Base-by-base conservation (phyloP, 169 alveolate genomes). In the Plasmodium relictum region DNA sequence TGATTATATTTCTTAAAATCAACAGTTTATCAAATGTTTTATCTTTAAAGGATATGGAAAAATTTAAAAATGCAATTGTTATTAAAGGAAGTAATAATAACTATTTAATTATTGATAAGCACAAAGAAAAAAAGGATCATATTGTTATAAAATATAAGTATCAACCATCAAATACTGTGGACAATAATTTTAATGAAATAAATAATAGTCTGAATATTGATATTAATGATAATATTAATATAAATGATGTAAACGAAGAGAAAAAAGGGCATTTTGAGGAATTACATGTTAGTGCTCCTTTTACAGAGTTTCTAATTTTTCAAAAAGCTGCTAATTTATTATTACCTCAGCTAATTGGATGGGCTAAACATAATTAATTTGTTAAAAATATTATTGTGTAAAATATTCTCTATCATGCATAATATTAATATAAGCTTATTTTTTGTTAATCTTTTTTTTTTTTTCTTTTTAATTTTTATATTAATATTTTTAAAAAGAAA, bases 301-400 rank as follows among this genome's bases (percentile, higher is more conserved):
- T 83, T 68, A 68, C 91, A 0, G 91, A 83, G 26, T 83, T 83
- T 68, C 61, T 50, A n/a, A 56, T 83, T 56, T 68, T 83, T 39
- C 91, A 83, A 52, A 83, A 83, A 42, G 91, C 91, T 66, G 73
- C 91, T 5, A 83, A 83, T 69, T 56, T 52, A 63, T 83, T 83
- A 31, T 61, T 83, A 14, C 91, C 91, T 39, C 85, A 83, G 44
- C 44, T 83, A 41, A 39, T 83, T 14, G 91, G 91, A 7, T 83
- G 91, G 91, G 85, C 91, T 7, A 83, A 59, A 45, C 91, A 68
- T 7, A 39, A 61, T 20, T 76, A 58, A 76, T 69, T 9, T 39
- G 16, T n/a, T n/a, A n/a, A n/a, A n/a, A n/a, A n/a, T n/a, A n/a
- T n/a, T n/a, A n/a, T n/a, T n/a, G n/a, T n/a, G n/a, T n/a, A n/a